These are phyloP conservation scores for Apophysomyces sp. DNA, from an alignment of 371 early-diverging fungal genomes.

Conservation along the genomic window DNA sequence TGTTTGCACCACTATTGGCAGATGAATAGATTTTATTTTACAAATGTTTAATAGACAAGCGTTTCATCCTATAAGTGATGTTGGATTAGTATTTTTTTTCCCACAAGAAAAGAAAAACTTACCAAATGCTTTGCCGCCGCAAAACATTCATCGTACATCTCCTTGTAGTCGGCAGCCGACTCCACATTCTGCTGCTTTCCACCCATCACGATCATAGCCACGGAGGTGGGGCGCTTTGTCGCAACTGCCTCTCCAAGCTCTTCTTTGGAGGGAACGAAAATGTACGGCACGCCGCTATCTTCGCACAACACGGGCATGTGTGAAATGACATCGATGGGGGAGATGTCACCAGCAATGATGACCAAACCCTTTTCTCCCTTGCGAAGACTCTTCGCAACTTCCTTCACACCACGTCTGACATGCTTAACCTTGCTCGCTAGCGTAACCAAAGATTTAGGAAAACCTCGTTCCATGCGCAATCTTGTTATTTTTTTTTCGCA, in stretches of 20 bases:
- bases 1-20: neutral
- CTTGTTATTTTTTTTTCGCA: constrained; percentile 17
- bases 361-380: constrained; percentile 96
- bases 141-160: constrained; percentile 76
- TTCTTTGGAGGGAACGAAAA: constrained; percentile 92
- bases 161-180: constrained; percentile 80
- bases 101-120: constrained; percentile 14
- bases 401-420: constrained; percentile 96
- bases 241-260: constrained; percentile 89
- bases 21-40: neutral
- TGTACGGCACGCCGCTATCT: constrained; percentile 85
- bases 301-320: constrained; percentile 99
- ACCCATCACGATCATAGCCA: constrained; percentile 85
- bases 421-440: constrained; percentile 89
- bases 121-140: constrained; percentile 68
- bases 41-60: constrained; percentile 9
- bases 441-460: neutral
- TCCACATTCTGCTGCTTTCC: constrained; percentile 71
- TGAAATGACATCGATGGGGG: constrained; percentile 96
- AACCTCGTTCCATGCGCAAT: neutral
- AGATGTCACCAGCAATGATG: constrained; percentile 94
- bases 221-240: constrained; percentile 94
- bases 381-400: constrained; percentile 94
- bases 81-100: neutral
- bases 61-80: constrained; percentile 2